Percentiles rank a stretch among this genome's conserved stretches.
These are phyloP conservation scores for Eucalyptus sideroxylon DNA, from an alignment of 345 rosid species.

Conservation along the genomic window DNA sequence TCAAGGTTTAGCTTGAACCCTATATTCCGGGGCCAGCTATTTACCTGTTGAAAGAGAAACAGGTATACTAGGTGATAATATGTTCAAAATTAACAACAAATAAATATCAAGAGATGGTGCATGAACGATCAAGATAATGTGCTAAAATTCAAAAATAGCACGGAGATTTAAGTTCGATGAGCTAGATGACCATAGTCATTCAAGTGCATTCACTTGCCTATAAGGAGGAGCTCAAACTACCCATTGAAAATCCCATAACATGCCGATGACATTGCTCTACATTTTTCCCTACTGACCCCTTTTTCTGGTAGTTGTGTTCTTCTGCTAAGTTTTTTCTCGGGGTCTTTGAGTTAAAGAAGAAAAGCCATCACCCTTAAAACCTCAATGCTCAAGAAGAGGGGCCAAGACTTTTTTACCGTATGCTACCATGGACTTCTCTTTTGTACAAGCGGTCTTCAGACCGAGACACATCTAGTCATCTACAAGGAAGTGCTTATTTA, in stretches of 20 bases:
- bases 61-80: not conserved
- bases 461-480: not conserved
- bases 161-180: not conserved
- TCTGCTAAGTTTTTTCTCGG: not conserved
- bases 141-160: not conserved
- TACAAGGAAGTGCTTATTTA: not conserved
- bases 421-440: not conserved
- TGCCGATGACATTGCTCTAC: not conserved
- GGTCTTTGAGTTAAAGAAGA: not conserved
- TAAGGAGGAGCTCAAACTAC: not conserved
- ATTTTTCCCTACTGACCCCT: not conserved
- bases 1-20: not conserved
- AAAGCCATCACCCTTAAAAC: not conserved
- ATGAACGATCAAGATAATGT: not conserved
- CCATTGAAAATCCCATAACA: not conserved
- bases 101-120: not conserved
- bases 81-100: not conserved
- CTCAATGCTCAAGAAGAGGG: not conserved
- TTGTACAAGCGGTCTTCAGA: not conserved
- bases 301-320: not conserved
- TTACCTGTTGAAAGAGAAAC: not conserved
- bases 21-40: not conserved
- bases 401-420: not conserved
- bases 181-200: not conserved
- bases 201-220: not conserved